A percentile compares a stretch with the other conserved stretches of the same genome.
phyloP scores from a whole-genome alignment of 257 asterid genomes.

The Sherardia arvensis region DNA sequence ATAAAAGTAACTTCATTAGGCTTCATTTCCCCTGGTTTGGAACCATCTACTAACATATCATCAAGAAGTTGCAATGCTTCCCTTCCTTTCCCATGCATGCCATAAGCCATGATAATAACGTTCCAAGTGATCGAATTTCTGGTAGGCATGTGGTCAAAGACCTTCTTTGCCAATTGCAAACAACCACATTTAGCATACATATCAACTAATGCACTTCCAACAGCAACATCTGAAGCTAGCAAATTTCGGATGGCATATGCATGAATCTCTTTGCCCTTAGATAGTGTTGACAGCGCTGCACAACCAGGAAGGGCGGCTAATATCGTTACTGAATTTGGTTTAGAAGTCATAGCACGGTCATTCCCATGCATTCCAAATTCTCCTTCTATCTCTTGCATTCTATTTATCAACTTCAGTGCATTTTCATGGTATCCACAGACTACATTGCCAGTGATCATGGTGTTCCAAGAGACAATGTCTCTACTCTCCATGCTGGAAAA shows the following conservation, averaged over 20 bases:
- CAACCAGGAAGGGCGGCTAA: constrained; percentile 79
- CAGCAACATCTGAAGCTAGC: constrained; percentile 52
- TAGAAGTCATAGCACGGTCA: constrained; percentile 18
- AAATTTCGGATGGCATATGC: constrained; percentile 51
- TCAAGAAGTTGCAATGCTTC: constrained; percentile 49
- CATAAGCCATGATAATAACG: constrained; percentile 74
- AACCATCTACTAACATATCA: constrained; percentile 32
- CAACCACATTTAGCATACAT: constrained; percentile 91
- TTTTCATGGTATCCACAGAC: constrained; percentile 69
- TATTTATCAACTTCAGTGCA: constrained; percentile 41
- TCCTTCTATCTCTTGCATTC: constrained; percentile 39
- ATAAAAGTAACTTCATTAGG: constrained; percentile 69
- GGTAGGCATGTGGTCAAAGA: constrained; percentile 49
- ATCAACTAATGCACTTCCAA: constrained; percentile 84
- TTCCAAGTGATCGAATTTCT: constrained; percentile 84
- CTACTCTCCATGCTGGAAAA: constrained; percentile 54
- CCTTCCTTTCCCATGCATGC: constrained; percentile 82
- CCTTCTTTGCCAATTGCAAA: constrained; percentile 47
- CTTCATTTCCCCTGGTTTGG: constrained; percentile 32
- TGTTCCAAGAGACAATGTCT: constrained; percentile 80
- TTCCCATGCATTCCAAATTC: constrained; percentile 9
- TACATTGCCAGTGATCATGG: constrained; percentile 72
- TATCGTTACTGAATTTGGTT: constrained; percentile 74
- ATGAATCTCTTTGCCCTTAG: constrained; percentile 78
- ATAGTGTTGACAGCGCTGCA: constrained; percentile 59